These are phyloP conservation scores for Penicillium maclennaniae DNA, from an alignment of 495 filamentous ascomycete genomes.

Conservation along the genomic window DNA sequence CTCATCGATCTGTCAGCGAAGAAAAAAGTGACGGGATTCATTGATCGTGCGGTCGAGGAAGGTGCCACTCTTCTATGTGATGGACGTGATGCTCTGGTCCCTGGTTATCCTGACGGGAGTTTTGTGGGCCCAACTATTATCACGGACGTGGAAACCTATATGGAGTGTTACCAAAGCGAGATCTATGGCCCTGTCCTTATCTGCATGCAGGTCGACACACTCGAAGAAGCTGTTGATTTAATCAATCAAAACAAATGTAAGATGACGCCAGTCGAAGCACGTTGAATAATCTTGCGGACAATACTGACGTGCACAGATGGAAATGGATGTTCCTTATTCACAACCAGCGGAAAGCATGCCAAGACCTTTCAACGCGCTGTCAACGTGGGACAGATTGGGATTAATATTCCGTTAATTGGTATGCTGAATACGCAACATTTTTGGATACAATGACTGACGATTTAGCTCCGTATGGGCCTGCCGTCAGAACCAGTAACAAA, in stretches of 20 bases:
- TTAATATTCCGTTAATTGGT: constrained; percentile 31
- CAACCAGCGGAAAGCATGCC: constrained; percentile 25
- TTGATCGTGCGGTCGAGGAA: constrained; percentile 20
- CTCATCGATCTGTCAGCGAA: constrained; percentile 19
- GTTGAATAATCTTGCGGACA: neutral
- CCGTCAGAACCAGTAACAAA: constrained; percentile 28
- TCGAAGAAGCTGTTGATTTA: constrained; percentile 26
- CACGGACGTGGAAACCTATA: constrained; percentile 23
- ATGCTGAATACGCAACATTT: neutral
- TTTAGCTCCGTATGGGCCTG: constrained; percentile 23
- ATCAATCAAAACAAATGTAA: constrained; percentile 31
- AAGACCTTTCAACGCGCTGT: constrained; percentile 24
- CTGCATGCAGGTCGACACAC: constrained; percentile 25
- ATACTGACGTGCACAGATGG: constrained; percentile 14
- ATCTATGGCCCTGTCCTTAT: constrained; percentile 32
- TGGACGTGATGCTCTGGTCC: constrained; percentile 19
- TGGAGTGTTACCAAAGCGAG: constrained; percentile 30
- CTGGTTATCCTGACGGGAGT: constrained; percentile 26
- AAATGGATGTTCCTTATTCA: constrained; percentile 28
- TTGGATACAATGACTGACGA: neutral
- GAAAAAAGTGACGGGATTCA: constrained; percentile 24
- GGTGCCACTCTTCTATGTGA: constrained; percentile 21
- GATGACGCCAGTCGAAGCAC: neutral
- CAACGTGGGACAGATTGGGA: constrained; percentile 29
- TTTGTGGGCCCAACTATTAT: constrained; percentile 31